A percentile compares a stretch with the other conserved stretches of the same genome.
Evolutionary conservation across 2,329 filamentous ascomycete species (phyloP).

Genomic region (Nemania serpens): DNA sequence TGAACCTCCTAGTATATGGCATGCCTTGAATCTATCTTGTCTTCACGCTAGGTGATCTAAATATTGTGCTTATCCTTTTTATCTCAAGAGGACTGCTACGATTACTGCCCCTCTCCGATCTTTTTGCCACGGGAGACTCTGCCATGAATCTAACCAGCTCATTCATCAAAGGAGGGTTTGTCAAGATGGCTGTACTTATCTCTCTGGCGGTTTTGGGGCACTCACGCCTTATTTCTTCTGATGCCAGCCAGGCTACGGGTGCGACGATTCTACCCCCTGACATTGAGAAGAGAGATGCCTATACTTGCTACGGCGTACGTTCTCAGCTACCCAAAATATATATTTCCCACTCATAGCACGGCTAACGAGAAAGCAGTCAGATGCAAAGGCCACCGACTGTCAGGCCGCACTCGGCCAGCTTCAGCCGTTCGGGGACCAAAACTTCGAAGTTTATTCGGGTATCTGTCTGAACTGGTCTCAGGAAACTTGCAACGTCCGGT

Average conservation of each 20-base stretch:
- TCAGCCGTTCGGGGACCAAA: conserved; percentile 25
- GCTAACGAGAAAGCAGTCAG: conserved; percentile 14
- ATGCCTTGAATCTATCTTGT: no score
- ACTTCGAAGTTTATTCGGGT: conserved; percentile 33
- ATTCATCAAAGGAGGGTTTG: background rate
- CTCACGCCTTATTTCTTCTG: background rate
- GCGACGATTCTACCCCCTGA: background rate
- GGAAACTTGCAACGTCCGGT: conserved; percentile 35
- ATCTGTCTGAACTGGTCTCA: conserved; percentile 37
- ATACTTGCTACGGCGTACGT: conserved; percentile 39
- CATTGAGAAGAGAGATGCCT: conserved; percentile 38
- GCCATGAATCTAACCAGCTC: conserved; percentile 6
- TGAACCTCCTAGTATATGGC: no score
- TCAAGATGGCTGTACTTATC: conserved; percentile 1
- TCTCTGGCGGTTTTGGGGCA: background rate
- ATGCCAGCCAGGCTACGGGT: background rate
- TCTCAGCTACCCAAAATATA: background rate
- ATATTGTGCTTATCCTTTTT: background rate
- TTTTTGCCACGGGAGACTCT: background rate
- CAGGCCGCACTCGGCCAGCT: conserved; percentile 34
- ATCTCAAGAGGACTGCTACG: background rate
- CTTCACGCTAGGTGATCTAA: background rate
- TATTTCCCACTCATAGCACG: background rate
- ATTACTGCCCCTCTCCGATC: background rate
- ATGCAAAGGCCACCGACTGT: conserved; percentile 34